A percentile compares a stretch with the other conserved stretches of the same genome.
Conservation (phyloP, 441 rosid genomes). For the Croton setiger region DNA sequence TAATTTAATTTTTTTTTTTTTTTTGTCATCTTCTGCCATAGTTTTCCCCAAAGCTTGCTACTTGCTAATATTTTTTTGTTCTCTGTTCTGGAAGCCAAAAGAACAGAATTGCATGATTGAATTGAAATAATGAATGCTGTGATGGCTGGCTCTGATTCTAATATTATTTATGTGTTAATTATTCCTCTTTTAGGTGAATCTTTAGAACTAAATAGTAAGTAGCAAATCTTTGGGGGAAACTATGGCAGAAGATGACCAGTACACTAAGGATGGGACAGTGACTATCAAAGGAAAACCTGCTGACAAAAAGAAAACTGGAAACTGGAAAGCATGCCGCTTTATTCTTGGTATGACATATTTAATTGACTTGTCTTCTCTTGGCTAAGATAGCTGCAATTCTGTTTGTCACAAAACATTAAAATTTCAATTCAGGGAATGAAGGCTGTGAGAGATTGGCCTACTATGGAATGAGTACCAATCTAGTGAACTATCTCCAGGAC, state of each 20-base stretch:
- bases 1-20: too few species aligned
- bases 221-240: constrained; percentile 4
- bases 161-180: not conserved
- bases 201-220: constrained; percentile 5
- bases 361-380: not conserved
- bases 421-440: constrained; percentile 57
- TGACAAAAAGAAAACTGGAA: constrained; percentile 61
- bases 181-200: constrained; percentile 10
- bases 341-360: constrained; percentile 60
- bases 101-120: not conserved
- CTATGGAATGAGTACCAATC: constrained; percentile 95
- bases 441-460: constrained; percentile 95
- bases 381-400: not conserved
- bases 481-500: constrained; percentile 66
- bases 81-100: not conserved
- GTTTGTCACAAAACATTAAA: not conserved
- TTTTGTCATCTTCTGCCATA: constrained; percentile 68
- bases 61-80: not conserved
- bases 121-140: not conserved
- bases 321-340: constrained; percentile 90
- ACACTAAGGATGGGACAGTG: constrained; percentile 77
- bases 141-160: not conserved
- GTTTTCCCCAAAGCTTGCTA: not conserved
- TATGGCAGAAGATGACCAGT: constrained; percentile 60
- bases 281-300: constrained; percentile 70